Evolutionary conservation across 2,329 filamentous ascomycete species (phyloP).

Genomic region (Bimuria novae-zelandiae): DNA sequence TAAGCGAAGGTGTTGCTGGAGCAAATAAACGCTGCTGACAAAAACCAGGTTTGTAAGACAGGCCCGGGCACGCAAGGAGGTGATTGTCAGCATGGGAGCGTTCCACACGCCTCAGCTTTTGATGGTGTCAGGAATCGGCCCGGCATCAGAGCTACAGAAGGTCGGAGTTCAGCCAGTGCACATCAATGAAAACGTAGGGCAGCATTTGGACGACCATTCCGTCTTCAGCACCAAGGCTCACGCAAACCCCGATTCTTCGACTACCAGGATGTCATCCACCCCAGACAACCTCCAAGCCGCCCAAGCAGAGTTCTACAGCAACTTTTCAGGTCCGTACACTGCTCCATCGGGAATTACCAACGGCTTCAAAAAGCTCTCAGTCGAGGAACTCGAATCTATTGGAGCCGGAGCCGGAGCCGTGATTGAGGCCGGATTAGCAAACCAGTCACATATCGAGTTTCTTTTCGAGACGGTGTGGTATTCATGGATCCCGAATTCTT

Average conservation of each 20-base stretch:
- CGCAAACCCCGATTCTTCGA: slow-evolving; percentile 25
- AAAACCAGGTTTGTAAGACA: slow-evolving; percentile 29
- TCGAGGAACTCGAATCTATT: slow-evolving; percentile 20
- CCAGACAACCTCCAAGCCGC: slow-evolving; percentile 30
- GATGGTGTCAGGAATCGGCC: slow-evolving; percentile 57
- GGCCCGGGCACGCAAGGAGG: slow-evolving; percentile 37
- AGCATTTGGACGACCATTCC: slow-evolving; percentile 29
- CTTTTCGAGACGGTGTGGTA: slow-evolving; percentile 28
- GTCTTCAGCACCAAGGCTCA: slow-evolving; percentile 37
- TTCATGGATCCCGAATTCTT: slow-evolving; percentile 24
- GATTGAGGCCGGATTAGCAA: slow-evolving; percentile 21
- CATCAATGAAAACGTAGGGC: slow-evolving; percentile 40
- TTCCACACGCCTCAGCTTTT: slow-evolving; percentile 45
- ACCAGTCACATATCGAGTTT: slow-evolving; percentile 32
- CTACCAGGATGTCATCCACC: slow-evolving; percentile 26
- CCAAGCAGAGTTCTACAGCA: slow-evolving; percentile 30
- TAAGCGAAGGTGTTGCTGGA: no score
- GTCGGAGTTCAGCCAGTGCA: slow-evolving; percentile 20
- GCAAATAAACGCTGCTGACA: no score
- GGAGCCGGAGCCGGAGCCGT: slow-evolving; percentile 26
- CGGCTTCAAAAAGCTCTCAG: slow-evolving; percentile 35
- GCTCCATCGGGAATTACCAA: slow-evolving; percentile 40
- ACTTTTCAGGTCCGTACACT: slow-evolving; percentile 36
- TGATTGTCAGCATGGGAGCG: slow-evolving; percentile 31
- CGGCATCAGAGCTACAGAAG: slow-evolving; percentile 51